A percentile compares a stretch with the other conserved stretches of the same genome.
phyloP scores from a whole-genome alignment of 2,329 filamentous ascomycete species.

The Pseudocercospora musae region DNA sequence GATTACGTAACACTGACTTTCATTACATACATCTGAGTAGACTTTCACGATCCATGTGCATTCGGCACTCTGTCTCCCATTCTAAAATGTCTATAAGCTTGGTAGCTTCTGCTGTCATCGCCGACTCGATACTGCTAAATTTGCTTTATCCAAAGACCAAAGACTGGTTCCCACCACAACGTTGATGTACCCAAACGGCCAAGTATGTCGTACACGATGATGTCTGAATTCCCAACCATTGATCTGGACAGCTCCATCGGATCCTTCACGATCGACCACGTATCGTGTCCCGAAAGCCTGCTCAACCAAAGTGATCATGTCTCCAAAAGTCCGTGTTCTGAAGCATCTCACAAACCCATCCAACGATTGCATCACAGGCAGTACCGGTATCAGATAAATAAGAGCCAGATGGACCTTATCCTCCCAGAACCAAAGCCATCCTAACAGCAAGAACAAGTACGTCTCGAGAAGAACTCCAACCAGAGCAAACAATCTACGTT shows the following conservation, averaged over 20 bases:
- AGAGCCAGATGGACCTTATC: slow-evolving; percentile 59
- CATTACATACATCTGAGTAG: too few species aligned
- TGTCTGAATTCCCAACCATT: slow-evolving; percentile 44
- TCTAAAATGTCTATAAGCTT: not conserved
- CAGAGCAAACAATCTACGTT: slow-evolving; percentile 44
- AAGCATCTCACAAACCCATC: slow-evolving; percentile 67
- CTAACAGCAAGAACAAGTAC: slow-evolving; percentile 52
- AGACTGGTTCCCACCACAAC: slow-evolving; percentile 32
- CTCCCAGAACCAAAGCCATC: slow-evolving; percentile 52
- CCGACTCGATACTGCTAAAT: not conserved
- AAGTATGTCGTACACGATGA: slow-evolving; percentile 45
- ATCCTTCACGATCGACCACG: slow-evolving; percentile 37
- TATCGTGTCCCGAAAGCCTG: slow-evolving; percentile 26
- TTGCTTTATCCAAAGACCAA: not conserved
- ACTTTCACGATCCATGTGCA: too few species aligned
- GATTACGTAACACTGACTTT: too few species aligned
- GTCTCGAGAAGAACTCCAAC: slow-evolving; percentile 35
- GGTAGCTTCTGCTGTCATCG: not conserved
- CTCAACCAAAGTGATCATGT: slow-evolving; percentile 60
- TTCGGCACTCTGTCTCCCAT: too few species aligned
- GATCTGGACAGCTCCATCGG: slow-evolving; percentile 3
- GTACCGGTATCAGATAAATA: slow-evolving; percentile 62
- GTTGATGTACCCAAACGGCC: slow-evolving; percentile 48
- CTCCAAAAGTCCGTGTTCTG: slow-evolving; percentile 63
- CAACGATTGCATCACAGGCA: slow-evolving; percentile 65